Evolutionary conservation across 352 stramenopile genomes (phyloP), one percentile per base, ranked within the genome.

Genomic region (Sclerospora graminicola): DNA sequence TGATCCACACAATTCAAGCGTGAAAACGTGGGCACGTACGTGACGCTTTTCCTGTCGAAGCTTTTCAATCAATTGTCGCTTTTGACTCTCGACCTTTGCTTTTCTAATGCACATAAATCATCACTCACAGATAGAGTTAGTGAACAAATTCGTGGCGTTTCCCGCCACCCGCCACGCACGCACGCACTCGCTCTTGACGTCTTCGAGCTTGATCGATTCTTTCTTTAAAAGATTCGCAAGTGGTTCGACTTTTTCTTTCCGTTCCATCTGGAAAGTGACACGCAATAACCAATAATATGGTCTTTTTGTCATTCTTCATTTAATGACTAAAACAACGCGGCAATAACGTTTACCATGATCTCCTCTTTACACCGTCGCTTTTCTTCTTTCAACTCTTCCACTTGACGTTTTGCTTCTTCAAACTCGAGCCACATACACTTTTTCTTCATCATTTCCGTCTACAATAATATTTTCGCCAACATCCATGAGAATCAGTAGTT

Each of bases 381-480:
- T 27, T 85, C 64, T 9, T 47, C 46, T 29, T 85, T 88, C 1
- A 89, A 43, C 39, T 73, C 61, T 24, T 86, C 63, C 2, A 90
- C 73, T 21, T 89, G 48, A 0, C 42, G 41, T 45, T 89, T 88
- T 21, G 69, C 68, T 21, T 90, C 66, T 40, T 91, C 73, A 44
- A 89, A 88, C 41, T 89, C 61, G 19, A 94, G 71, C 82, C 80
- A 94, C 24, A 90, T 29, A 18, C 78, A 83, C 30, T 92, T 91
- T 42, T 89, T 89, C 60, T 94, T 69, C 72, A 94, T 88, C 37
- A 89, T 48, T 8, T 65, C 59, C 8, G 79, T 90, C 72, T 90
- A 51, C 9, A 56, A 24, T 15, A n/a, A 32, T 9, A 24, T n/a
- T n/a, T n/a, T n/a, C n/a, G n/a, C n/a, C n/a, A n/a, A n/a, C n/a